Evolutionary conservation across 768 basidiomycete genomes (phyloP).

Genomic region (Lepiota subincarnata): DNA sequence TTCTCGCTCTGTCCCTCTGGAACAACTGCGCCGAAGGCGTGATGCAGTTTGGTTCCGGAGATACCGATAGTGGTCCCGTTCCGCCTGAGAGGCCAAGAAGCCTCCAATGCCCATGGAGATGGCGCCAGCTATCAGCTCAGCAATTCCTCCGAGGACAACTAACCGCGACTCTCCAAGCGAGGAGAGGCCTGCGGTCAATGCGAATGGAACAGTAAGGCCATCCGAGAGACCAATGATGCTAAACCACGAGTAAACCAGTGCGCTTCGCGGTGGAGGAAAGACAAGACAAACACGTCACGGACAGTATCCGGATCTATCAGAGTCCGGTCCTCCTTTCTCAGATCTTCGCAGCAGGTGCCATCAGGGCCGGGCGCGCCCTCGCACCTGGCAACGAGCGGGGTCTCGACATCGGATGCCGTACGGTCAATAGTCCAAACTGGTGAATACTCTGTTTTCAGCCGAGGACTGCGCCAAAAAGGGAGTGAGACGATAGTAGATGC

Average conservation of each 20-base stretch:
- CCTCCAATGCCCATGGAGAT: slow-evolving; percentile 99
- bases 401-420: slow-evolving; percentile 30
- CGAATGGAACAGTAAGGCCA: slow-evolving; percentile 89
- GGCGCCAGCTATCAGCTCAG: slow-evolving; percentile 94
- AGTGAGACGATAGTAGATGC: too few species aligned
- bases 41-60: slow-evolving; percentile 67
- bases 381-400: slow-evolving; percentile 57
- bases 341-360: slow-evolving; percentile 85
- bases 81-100: slow-evolving; percentile 94
- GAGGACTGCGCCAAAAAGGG: too few species aligned
- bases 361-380: slow-evolving; percentile 45
- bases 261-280: not conserved
- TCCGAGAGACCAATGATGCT: slow-evolving; percentile 90
- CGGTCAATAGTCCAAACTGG: slow-evolving; percentile 65
- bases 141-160: slow-evolving; percentile 92
- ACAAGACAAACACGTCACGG: slow-evolving; percentile 69
- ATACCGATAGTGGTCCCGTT: slow-evolving; percentile 92
- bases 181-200: slow-evolving; percentile 83
- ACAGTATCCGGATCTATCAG: slow-evolving; percentile 85
- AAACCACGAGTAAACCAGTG: slow-evolving; percentile 2
- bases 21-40: slow-evolving; percentile 85
- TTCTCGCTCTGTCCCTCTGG: slow-evolving; percentile 95
- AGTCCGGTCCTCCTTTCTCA: slow-evolving; percentile 77
- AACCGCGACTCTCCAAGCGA: slow-evolving; percentile 85
- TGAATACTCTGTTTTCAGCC: slow-evolving; percentile 13